Conservation (phyloP, 768 basidiomycete species). For the Suillus ampliporus region DNA sequence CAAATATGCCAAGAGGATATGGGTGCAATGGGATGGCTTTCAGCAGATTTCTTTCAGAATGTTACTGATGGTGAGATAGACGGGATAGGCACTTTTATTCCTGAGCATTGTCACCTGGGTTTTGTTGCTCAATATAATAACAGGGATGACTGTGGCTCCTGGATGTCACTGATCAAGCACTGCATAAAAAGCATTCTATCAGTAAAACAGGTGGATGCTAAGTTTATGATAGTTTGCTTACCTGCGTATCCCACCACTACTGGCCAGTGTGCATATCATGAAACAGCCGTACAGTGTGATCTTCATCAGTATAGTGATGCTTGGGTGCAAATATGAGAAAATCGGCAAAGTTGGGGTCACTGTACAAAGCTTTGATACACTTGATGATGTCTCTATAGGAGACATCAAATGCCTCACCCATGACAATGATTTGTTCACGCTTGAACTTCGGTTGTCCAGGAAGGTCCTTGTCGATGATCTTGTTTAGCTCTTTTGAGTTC, state of each 20-base stretch:
- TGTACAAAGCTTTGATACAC: constrained; percentile 42
- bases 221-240: constrained; percentile 48
- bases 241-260: no score
- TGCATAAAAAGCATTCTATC: constrained; percentile 32
- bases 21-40: not conserved
- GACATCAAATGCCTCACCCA: constrained; percentile 37
- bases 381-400: constrained; percentile 43
- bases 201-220: constrained; percentile 58
- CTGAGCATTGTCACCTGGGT: constrained; percentile 22
- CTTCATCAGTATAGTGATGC: constrained; percentile 40
- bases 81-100: constrained; percentile 23
- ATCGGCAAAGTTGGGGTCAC: constrained; percentile 38
- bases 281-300: constrained; percentile 24
- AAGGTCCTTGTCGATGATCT: constrained; percentile 37
- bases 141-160: not conserved
- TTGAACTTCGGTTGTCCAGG: not conserved
- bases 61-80: constrained; percentile 39
- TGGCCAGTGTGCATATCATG: no score
- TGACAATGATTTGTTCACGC: constrained; percentile 19
- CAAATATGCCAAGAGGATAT: constrained; percentile 19
- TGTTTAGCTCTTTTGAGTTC: constrained; percentile 31
- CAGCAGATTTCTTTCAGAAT: constrained; percentile 40
- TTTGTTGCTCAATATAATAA: constrained; percentile 31
- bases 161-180: constrained; percentile 20
- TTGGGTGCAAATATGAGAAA: constrained; percentile 44